Evolutionary conservation across 2,329 filamentous ascomycete species (phyloP).

Genomic region (Blastomyces emzantsi): DNA sequence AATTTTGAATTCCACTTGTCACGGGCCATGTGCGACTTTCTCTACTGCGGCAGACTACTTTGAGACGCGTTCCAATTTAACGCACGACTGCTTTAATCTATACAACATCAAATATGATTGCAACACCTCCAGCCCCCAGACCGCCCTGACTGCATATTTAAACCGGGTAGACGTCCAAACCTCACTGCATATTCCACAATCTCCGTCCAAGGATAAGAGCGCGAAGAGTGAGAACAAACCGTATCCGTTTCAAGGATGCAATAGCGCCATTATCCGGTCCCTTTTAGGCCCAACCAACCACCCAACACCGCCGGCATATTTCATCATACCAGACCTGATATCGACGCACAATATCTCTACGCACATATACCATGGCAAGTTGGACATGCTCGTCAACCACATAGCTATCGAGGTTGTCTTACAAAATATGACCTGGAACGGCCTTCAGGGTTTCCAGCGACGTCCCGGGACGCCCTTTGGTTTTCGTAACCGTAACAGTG

Average conservation of each 20-base stretch:
- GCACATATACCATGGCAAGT: constrained; percentile 31
- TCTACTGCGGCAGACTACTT: constrained; percentile 29
- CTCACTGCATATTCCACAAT: constrained; percentile 23
- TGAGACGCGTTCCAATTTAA: constrained; percentile 14
- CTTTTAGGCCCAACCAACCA: constrained; percentile 19
- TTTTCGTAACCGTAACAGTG: neutral
- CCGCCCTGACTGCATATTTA: constrained; percentile 25
- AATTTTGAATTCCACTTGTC: constrained; percentile 29
- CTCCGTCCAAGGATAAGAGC: constrained; percentile 6
- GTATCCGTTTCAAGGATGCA: constrained; percentile 24
- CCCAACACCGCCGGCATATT: constrained; percentile 26
- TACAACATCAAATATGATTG: constrained; percentile 31
- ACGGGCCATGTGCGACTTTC: constrained; percentile 30
- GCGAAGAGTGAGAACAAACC: constrained; percentile 10
- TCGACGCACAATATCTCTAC: constrained; percentile 26
- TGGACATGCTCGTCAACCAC: constrained; percentile 34
- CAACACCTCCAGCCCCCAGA: constrained; percentile 20
- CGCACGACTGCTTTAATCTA: constrained; percentile 25
- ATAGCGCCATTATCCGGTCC: constrained; percentile 22
- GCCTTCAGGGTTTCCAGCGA: constrained; percentile 28
- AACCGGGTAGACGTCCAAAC: constrained; percentile 27
- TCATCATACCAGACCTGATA: constrained; percentile 26
- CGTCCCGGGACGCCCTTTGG: constrained; percentile 21
- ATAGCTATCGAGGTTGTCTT: constrained; percentile 29
- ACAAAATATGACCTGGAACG: constrained; percentile 37